These are phyloP conservation scores for Aspergillus carlsbadensis DNA, from an alignment of 495 filamentous ascomycete genomes.

Conservation along the genomic window DNA sequence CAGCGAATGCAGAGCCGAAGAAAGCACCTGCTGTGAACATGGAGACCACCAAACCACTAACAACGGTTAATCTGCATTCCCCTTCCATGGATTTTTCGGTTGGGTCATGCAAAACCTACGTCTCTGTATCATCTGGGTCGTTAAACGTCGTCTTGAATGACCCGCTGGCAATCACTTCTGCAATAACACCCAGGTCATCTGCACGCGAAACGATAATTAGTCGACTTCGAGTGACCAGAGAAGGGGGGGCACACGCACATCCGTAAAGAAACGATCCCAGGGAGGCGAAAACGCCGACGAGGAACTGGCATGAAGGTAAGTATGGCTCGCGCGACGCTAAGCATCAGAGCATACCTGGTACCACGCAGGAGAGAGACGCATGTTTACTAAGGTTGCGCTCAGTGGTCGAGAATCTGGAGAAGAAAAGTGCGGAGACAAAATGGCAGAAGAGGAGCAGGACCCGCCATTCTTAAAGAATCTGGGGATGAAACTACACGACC, in stretches of 20 bases:
- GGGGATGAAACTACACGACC: conserved; percentile 19
- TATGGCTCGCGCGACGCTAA: conserved; percentile 6
- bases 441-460: conserved; percentile 17
- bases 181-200: conserved; percentile 59
- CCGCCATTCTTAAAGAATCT: conserved; percentile 22
- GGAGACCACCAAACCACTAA: conserved; percentile 63
- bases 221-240: conserved; percentile 11
- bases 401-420: conserved; percentile 6
- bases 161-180: conserved; percentile 53
- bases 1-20: conserved; percentile 38
- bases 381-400: conserved; percentile 22
- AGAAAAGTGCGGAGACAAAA: conserved; percentile 18
- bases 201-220: conserved; percentile 11
- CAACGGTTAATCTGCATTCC: neutral
- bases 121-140: conserved; percentile 50
- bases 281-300: conserved; percentile 63
- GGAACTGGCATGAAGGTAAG: conserved; percentile 42
- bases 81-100: neutral
- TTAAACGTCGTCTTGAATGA: conserved; percentile 51
- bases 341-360: conserved; percentile 46
- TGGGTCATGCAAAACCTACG: conserved; percentile 36
- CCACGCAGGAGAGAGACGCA: conserved; percentile 55
- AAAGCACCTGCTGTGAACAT: conserved; percentile 59
- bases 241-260: conserved; percentile 31
- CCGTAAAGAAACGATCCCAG: conserved; percentile 61